Conservation (phyloP, 768 basidiomycete species). For the Gymnopilus junonius region DNA sequence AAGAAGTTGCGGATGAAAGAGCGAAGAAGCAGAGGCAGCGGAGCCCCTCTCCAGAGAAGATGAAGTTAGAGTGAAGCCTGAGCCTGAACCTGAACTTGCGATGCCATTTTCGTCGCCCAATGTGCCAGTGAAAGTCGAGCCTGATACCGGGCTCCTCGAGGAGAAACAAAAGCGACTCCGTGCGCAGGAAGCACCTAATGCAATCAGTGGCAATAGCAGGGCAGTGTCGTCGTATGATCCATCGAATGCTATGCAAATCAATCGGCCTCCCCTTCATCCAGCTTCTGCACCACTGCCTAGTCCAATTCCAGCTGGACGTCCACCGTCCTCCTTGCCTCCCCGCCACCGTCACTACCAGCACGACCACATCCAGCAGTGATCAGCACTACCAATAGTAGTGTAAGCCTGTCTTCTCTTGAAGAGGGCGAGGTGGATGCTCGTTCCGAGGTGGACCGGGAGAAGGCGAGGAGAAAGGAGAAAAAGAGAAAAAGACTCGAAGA, state of each 20-base stretch:
- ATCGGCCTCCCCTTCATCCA: background rate
- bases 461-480: background rate
- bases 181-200: no score
- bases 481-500: background rate
- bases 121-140: background rate
- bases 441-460: background rate
- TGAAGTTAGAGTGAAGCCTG: background rate
- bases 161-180: no score
- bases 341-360: background rate
- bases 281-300: background rate
- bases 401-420: background rate
- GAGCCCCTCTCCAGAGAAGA: background rate
- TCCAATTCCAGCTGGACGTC: no score
- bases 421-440: background rate
- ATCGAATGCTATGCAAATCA: background rate
- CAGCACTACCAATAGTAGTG: background rate
- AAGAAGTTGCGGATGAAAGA: background rate
- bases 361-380: background rate
- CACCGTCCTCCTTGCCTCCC: background rate
- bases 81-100: background rate
- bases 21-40: background rate
- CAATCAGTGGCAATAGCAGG: no score
- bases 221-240: background rate
- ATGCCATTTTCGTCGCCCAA: background rate
- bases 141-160: background rate